phyloP scores from a whole-genome alignment of 805 yeast species.

The Pichia membranifaciens region DNA sequence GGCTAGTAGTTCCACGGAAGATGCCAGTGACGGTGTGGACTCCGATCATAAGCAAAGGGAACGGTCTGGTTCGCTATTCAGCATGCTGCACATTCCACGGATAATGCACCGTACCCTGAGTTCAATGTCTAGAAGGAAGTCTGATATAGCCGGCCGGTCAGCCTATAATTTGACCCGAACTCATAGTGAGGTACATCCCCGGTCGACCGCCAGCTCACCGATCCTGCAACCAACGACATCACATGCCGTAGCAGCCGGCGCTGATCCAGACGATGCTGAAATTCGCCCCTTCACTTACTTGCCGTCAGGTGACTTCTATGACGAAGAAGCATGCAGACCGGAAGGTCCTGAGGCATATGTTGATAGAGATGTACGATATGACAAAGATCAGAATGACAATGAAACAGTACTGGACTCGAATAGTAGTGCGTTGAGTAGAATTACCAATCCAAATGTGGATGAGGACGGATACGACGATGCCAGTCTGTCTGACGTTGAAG shows the following conservation, averaged over 20 bases:
- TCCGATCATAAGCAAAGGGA: conserved; percentile 1
- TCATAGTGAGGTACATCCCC: neutral
- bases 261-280: neutral
- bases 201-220: neutral
- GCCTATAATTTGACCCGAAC: neutral
- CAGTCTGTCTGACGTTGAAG: neutral
- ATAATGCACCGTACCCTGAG: neutral
- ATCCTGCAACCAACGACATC: conserved; percentile 12
- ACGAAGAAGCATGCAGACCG: conserved; percentile 2
- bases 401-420: neutral
- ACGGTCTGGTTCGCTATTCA: conserved; percentile 2
- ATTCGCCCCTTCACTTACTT: neutral
- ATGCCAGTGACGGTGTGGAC: neutral
- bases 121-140: conserved; percentile 1
- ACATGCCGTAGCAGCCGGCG: conserved; percentile 13
- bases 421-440: neutral
- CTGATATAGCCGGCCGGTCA: neutral
- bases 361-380: conserved; percentile 6
- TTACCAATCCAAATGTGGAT: neutral
- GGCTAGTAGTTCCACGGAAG: neutral
- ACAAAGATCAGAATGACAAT: neutral
- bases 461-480: neutral
- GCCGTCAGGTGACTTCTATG: neutral
- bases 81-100: conserved; percentile 3
- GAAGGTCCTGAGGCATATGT: conserved; percentile 3